Evolutionary conservation across 2,329 filamentous ascomycete species (phyloP), one percentile per base, ranked within the genome.

Genomic region (Cercospora zeina): DNA sequence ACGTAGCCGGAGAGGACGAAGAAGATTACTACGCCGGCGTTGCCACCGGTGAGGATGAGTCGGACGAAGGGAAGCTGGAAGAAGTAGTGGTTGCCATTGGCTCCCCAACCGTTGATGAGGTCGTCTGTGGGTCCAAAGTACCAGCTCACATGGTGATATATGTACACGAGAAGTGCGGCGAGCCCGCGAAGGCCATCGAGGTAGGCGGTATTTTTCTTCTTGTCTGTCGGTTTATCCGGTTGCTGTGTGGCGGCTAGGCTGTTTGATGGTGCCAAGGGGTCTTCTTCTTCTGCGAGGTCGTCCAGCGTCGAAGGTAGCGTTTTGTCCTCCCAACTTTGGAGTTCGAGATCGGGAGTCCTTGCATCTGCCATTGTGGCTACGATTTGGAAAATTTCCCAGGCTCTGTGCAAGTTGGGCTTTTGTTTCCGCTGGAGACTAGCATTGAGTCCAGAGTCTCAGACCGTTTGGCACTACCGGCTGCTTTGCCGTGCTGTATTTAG

Each of bases 151-250:
- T 86, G 80, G 72, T 87, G 84, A 61, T 86, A 83, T 67, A 82
- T 78, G 71, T 87, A 89, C 14, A 89, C 87, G 19, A 88, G 70
- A 27, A 89, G 79, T 8, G 87, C 85, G 6, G 86, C 86, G 63
- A 89, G 85, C 1, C 87, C 87, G 65, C 87, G 78, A 7, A 89
- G 75, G 10, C 87, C 87, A 67, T 89, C 87, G 7, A 87, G 78
- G 65, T 83, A 86, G 10, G 37, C 39, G 2, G 58, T 60, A 5
- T 53, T 59, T 47, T 51, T 59, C 56, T 59, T 59, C 56, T 59
- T 59, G 31, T 59, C 56, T 9, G 39, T 11, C n/a, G 33, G 11
- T 7, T 27, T 51, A 9, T 59, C 56, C 16, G 45, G 4, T 30
- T 19, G 56, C 27, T 51, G 30, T 30, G 56, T 37, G 8, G 27